These are phyloP conservation scores for Hagleromyces aurorensis DNA, from an alignment of 805 yeast genomes.

Conservation along the genomic window DNA sequence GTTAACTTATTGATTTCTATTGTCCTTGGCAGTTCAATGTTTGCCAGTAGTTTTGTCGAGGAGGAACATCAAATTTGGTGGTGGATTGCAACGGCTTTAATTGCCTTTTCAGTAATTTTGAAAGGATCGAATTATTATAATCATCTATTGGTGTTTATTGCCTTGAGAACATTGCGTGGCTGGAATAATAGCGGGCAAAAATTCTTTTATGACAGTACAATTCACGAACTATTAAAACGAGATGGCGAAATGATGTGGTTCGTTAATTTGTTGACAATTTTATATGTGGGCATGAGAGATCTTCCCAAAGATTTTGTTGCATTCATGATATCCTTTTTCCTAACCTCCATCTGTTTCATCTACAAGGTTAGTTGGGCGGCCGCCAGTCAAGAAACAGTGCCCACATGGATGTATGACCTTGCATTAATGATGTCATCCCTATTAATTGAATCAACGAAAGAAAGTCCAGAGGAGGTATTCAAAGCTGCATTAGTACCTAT, in stretches of 20 bases:
- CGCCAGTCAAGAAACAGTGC: constrained; percentile 48
- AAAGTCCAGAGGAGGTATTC: constrained; percentile 23
- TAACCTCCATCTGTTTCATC: constrained; percentile 39
- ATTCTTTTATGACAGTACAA: constrained; percentile 42
- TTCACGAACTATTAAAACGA: constrained; percentile 37
- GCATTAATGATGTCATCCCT: constrained; percentile 11
- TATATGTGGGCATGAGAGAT: constrained; percentile 20
- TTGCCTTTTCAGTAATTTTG: constrained; percentile 8
- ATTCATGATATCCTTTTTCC: constrained; percentile 39
- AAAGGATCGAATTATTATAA: constrained; percentile 4
- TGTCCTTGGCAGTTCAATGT: constrained; percentile 46
- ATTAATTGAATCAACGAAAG: constrained; percentile 4
- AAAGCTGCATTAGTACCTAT: constrained; percentile 29
- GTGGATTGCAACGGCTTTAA: constrained; percentile 47
- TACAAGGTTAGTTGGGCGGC: constrained; percentile 50
- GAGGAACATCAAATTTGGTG: constrained; percentile 98
- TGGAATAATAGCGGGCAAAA: constrained; percentile 94
- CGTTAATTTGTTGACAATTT: constrained; percentile 36
- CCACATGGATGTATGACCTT: constrained; percentile 28
- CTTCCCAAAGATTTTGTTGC: constrained; percentile 28
- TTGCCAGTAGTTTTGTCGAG: constrained; percentile 86
- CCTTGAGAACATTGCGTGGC: constrained; percentile 56
- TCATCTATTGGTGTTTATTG: constrained; percentile 18
- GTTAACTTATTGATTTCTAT: constrained; percentile 24
- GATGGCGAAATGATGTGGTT: constrained; percentile 39